phyloP scores from a whole-genome alignment of 2,329 filamentous ascomycete species.

The Nemania serpens region DNA sequence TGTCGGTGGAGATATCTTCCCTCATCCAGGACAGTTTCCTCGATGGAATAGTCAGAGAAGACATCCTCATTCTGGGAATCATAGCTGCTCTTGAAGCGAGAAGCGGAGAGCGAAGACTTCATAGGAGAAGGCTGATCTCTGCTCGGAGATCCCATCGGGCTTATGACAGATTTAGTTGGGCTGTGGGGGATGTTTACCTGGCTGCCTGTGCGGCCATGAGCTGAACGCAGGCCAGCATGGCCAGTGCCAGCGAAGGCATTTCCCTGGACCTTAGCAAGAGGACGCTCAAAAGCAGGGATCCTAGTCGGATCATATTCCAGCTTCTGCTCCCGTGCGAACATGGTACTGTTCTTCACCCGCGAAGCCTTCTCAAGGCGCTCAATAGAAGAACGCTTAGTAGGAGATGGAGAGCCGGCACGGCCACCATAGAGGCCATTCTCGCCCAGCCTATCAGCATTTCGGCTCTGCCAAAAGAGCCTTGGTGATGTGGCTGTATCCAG shows the following conservation, averaged over 20 bases:
- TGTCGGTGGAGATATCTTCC: slow-evolving; percentile 77
- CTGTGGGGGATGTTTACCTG: slow-evolving; percentile 63
- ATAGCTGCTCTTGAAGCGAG: slow-evolving; percentile 68
- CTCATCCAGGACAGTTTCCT: slow-evolving; percentile 63
- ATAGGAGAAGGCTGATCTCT: slow-evolving; percentile 78
- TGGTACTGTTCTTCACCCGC: slow-evolving; percentile 96
- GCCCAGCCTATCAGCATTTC: slow-evolving; percentile 61
- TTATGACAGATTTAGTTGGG: slow-evolving; percentile 53
- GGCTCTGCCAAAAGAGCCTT: slow-evolving; percentile 87
- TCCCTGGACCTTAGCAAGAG: slow-evolving; percentile 75
- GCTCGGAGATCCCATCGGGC: slow-evolving; percentile 51
- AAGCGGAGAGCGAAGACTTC: slow-evolving; percentile 83
- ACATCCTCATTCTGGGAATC: slow-evolving; percentile 71
- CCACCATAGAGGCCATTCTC: slow-evolving; percentile 73
- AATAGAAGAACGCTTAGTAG: slow-evolving; percentile 84
- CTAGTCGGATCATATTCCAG: slow-evolving; percentile 87
- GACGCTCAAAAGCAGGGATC: slow-evolving; percentile 78
- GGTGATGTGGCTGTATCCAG: slow-evolving; percentile 72
- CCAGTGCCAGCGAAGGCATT: slow-evolving; percentile 69
- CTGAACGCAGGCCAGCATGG: slow-evolving; percentile 56
- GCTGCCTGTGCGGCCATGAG: slow-evolving; percentile 61
- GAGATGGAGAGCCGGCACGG: slow-evolving; percentile 66
- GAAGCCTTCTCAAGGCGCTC: slow-evolving; percentile 95
- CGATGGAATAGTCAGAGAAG: slow-evolving; percentile 66
- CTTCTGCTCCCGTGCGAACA: slow-evolving; percentile 90